Conservation (phyloP, 2,329 filamentous ascomycete species). For the Endocalyx cinctus region DNA sequence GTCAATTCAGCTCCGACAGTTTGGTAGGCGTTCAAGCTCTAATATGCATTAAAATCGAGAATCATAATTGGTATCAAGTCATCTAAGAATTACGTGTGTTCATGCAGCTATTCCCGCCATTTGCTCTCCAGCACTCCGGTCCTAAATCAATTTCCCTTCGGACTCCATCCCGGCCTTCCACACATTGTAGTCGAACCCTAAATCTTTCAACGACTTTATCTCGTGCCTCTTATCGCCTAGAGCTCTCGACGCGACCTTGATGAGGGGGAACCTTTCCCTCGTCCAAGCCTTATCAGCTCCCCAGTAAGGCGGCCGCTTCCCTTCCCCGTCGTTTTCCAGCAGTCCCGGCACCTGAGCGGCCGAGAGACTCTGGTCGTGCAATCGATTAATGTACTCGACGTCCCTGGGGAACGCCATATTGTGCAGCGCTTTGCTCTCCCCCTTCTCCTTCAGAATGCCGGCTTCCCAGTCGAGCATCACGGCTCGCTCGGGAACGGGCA, state of each 20-base stretch:
- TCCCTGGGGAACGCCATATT: constrained; percentile 47
- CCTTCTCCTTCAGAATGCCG: constrained; percentile 35
- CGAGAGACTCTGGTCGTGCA: constrained; percentile 44
- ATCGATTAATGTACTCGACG: constrained; percentile 54
- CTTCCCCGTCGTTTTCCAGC: constrained; percentile 32
- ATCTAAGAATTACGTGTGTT: too few relatives aligned
- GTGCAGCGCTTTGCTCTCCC: constrained; percentile 29
- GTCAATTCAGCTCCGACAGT: too few relatives aligned
- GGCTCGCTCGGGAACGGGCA: constrained; percentile 46
- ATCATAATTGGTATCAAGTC: too few relatives aligned
- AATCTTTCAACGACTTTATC: constrained; percentile 29
- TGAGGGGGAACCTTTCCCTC: constrained; percentile 34
- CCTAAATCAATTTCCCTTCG: constrained; percentile 1
- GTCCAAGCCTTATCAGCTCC: constrained; percentile 34
- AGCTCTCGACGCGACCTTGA: constrained; percentile 34
- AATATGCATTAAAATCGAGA: too few relatives aligned
- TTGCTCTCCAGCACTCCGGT: too few relatives aligned
- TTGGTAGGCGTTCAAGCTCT: too few relatives aligned
- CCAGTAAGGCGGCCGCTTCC: constrained; percentile 36
- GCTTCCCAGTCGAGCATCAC: constrained; percentile 62
- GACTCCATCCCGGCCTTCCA: constrained; percentile 17
- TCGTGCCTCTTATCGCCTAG: constrained; percentile 30
- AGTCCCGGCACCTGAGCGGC: constrained; percentile 27
- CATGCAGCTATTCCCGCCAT: too few relatives aligned
- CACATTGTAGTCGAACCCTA: constrained; percentile 34